Evolutionary conservation across 805 yeast genomes (phyloP).

Genomic region (Kodamaea jinghongensis): DNA sequence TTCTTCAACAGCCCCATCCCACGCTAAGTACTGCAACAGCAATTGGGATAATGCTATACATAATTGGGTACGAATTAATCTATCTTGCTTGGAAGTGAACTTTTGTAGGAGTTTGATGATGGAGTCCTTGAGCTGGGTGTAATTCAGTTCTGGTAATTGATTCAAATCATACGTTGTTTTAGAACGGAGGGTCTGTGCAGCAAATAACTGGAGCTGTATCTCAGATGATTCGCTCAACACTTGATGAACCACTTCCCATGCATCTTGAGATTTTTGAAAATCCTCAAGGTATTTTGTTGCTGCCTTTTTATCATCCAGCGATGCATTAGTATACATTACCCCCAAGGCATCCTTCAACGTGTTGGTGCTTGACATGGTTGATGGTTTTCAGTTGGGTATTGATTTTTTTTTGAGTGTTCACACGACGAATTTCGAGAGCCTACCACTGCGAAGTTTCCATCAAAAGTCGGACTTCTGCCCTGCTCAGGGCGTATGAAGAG

Average conservation of each 20-base stretch:
- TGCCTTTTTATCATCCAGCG: constrained; percentile 45
- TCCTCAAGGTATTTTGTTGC: constrained; percentile 62
- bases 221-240: constrained; percentile 42
- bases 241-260: constrained; percentile 72
- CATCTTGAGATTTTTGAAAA: constrained; percentile 78
- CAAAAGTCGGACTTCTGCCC: too few species aligned
- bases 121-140: constrained; percentile 63
- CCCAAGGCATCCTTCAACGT: constrained; percentile 43
- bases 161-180: constrained; percentile 80
- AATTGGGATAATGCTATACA: constrained; percentile 79
- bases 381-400: constrained; percentile 1
- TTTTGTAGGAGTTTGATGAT: constrained; percentile 54
- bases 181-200: constrained; percentile 87
- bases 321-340: constrained; percentile 45
- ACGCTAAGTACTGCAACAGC: constrained; percentile 69
- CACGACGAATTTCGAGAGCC: constrained; percentile 2
- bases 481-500: too few species aligned
- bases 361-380: constrained; percentile 7
- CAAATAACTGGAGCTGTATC: constrained; percentile 69
- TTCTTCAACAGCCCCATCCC: constrained; percentile 72
- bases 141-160: constrained; percentile 65
- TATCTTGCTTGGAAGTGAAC: constrained; percentile 34
- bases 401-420: constrained; percentile 3
- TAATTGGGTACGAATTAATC: constrained; percentile 76
- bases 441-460: too few species aligned